Base-by-base conservation (phyloP, 495 filamentous ascomycete species). In the Jackrogersella multiformis region DNA sequence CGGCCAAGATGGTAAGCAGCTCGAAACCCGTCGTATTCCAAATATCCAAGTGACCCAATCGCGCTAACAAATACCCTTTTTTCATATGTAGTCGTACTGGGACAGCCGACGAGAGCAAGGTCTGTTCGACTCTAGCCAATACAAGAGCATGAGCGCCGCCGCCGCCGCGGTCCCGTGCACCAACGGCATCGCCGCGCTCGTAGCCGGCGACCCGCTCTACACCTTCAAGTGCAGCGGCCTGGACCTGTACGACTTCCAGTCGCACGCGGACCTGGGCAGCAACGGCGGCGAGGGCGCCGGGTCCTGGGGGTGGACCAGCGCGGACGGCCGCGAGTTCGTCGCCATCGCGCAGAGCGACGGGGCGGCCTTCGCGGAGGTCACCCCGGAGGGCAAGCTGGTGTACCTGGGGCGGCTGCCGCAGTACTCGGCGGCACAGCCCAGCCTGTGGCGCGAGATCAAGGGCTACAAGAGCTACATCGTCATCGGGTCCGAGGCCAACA, bases 271-370 rank as follows among this genome's bases (percentile, higher is more conserved):
- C 41, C 74, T 88, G 2, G 84, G 85, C 12, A 83, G 79, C 58
- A 67, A 60, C 28, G 69, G 60, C 15, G 78, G 77, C 45, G 68
- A 73, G 55, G 79, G 79, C n/a, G 70, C 79, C n/a, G 75, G 74
- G 5, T 80, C 78, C 0, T 82, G 79, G 80, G 86, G 85, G 1
- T 87, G 86, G 86, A 87, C 86, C 0, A 84, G 80, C 6, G 66
- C 70, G 0, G 75, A 80, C n/a, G 86, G 84, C n/a, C 81, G 85
- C 10, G 86, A 88, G 58, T 83, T 88, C 69, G 77, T 84, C 23
- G 85, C 82, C 30, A 79, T 88, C 38, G 85, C 79, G 1, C 86
- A 88, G 63, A 76, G 77, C 24, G 86, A 88, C 54, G 86, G 85
- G 13, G 72, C 86, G 1, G 80, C 86, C 0, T 88, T 88, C 60